Base-by-base conservation (phyloP, 371 early-diverging fungal species). In the Mucor saturninus region DNA sequence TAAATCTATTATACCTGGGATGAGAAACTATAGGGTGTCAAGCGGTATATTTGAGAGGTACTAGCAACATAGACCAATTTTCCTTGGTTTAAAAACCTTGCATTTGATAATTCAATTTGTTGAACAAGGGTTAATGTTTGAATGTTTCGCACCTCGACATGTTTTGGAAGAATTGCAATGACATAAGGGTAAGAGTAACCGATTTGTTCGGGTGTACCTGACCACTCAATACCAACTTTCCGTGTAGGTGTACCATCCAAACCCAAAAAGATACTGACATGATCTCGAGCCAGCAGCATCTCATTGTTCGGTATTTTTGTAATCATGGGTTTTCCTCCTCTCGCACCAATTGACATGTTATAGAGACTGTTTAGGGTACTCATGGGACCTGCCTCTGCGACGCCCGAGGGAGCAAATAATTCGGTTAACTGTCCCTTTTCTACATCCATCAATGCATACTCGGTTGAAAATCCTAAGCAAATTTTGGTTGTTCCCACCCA, bases 101-200 rank as follows among this genome's bases (percentile, higher is more conserved):
- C 83, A 32, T 84, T 80, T 3, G 87, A 70, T 35, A 93, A 68
- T 13, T 87, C 89, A 13, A 92, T 82, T 32, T 83, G 84, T 72
- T 96, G 96, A 4, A 97, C 91, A 10, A 93, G 77, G 0, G 87
- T 88, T 35, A 91, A 85, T 0, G 95, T 91, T 59, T 86, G 91
- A 39, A 95, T 85, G 56, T 93, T 94, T 56, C 95, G 85, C 3
- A 97, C 90, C 69, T 96, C 95, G 1, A 97, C 86, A 40, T 85
- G 84, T 8, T 82, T 81, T 5, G 86, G 74, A 37, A 89, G 68
- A 42, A 92, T 85, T 3, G 86, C 92, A 61, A 92, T 83, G 7
- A 90, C 86, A 63, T 92, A 94, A 0, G 93, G 93, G n/a, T 87
- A 77, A 5, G 87, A 89, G 54, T 86, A 89, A 83, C 89, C 88